A percentile compares a stretch with the other conserved stretches of the same genome.
These are phyloP conservation scores for Fusarium tanahbumbuense DNA, from an alignment of 2,329 filamentous ascomycete genomes.

Conservation along the genomic window DNA sequence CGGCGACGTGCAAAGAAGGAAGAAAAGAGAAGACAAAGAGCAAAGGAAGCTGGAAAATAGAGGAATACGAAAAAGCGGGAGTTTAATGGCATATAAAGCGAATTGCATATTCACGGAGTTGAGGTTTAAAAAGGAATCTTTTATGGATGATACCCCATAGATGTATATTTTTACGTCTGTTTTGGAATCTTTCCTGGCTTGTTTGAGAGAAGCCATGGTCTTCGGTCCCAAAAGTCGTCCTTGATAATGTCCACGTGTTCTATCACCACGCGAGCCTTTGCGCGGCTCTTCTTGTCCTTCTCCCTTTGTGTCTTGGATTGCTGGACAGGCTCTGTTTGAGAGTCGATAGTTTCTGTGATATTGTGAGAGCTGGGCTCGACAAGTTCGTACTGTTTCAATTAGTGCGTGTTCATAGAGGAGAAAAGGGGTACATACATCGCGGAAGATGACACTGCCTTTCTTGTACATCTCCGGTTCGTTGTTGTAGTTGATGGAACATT, in stretches of 20 bases:
- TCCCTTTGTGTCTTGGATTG: conserved; percentile 84
- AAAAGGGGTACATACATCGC: conserved; percentile 69
- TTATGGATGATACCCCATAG: conserved; percentile 49
- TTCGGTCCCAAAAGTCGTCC: conserved; percentile 89
- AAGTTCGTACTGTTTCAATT: conserved; percentile 71
- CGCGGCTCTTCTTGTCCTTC: conserved; percentile 82
- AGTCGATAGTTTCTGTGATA: conserved; percentile 59
- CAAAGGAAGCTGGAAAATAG: conserved; percentile 42
- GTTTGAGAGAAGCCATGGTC: conserved; percentile 85
- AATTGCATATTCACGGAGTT: conserved; percentile 46
- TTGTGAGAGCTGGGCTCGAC: conserved; percentile 68
- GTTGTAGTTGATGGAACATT: conserved; percentile 96
- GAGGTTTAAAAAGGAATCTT: conserved; percentile 37
- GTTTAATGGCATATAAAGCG: conserved; percentile 28
- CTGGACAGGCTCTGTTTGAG: conserved; percentile 63
- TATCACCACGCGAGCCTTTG: conserved; percentile 83
- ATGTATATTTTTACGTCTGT: conserved; percentile 57
- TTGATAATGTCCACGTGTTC: conserved; percentile 95
- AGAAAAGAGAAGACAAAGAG: conserved; percentile 52
- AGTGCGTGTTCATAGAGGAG: conserved; percentile 22
- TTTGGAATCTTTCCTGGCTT: conserved; percentile 78
- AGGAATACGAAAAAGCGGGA: conserved; percentile 9
- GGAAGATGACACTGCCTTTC: conserved; percentile 91
- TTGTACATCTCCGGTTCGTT: conserved; percentile 92
- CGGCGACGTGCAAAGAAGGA: conserved; percentile 58